Conservation (phyloP, 441 rosid species). For the Aleurites moluccanus region DNA sequence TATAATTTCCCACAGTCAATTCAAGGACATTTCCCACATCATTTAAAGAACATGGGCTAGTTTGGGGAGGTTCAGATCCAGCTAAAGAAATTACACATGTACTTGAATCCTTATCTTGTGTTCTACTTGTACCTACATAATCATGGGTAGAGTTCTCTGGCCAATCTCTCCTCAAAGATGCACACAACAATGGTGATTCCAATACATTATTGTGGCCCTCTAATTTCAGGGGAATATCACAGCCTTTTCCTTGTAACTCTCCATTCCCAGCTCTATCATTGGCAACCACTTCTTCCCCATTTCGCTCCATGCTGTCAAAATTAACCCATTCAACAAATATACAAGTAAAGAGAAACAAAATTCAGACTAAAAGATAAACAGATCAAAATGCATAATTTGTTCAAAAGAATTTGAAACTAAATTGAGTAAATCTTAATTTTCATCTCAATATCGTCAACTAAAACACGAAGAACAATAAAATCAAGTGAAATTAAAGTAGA, state of each 20-base stretch:
- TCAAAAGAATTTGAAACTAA: neutral
- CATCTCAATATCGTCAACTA: neutral
- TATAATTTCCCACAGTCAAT: constrained; percentile 40
- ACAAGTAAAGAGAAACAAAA: neutral
- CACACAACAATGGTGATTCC: constrained; percentile 34
- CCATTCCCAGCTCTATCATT: constrained; percentile 32
- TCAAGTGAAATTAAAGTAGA: neutral
- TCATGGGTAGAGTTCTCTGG: constrained; percentile 34
- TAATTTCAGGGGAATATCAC: constrained; percentile 38
- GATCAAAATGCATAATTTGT: neutral
- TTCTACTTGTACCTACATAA: constrained; percentile 20
- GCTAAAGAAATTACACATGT: constrained; percentile 27
- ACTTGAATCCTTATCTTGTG: constrained; percentile 23
- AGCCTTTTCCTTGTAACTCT: constrained; percentile 34
- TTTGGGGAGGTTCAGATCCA: constrained; percentile 30
- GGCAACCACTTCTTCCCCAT: constrained; percentile 43
- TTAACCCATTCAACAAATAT: constrained; percentile 26
- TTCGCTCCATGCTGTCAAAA: constrained; percentile 45
- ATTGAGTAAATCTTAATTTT: neutral
- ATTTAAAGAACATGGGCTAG: constrained; percentile 26
- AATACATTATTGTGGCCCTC: constrained; percentile 34
- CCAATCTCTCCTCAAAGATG: constrained; percentile 33
- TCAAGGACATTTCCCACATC: constrained; percentile 40
- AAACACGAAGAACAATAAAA: neutral
- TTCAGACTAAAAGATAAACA: neutral